Evolutionary conservation across 768 basidiomycete species (phyloP).

Genomic region (Daedaleopsis sinensis): DNA sequence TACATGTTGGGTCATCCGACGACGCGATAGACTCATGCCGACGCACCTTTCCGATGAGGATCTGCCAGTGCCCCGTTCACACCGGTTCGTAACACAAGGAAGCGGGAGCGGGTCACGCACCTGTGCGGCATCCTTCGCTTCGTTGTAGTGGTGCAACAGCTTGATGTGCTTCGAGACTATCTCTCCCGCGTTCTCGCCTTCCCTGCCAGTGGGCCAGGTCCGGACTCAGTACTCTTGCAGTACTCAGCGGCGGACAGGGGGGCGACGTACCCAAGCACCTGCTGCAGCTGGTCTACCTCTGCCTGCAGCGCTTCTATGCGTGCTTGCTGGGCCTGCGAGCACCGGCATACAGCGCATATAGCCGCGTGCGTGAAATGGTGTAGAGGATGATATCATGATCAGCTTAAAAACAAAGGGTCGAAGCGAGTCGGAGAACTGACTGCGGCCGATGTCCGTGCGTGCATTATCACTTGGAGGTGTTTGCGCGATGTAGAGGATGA

Average conservation of each 20-base stretch:
- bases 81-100: too few species aligned
- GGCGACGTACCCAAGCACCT: constrained; percentile 46
- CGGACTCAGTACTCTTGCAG: neutral
- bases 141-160: constrained; percentile 76
- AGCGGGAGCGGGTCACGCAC: constrained; percentile 33
- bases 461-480: constrained; percentile 13
- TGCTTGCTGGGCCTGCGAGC: constrained; percentile 52
- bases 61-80: constrained; percentile 40
- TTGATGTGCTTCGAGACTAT: constrained; percentile 72
- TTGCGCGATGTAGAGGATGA: too few species aligned
- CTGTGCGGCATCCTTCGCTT: constrained; percentile 84
- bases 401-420: too few species aligned
- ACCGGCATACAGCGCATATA: too few species aligned
- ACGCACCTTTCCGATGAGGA: constrained; percentile 73
- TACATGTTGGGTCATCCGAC: constrained; percentile 7
- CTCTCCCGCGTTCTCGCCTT: constrained; percentile 51
- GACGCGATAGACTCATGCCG: neutral
- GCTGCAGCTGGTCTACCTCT: constrained; percentile 52
- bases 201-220: constrained; percentile 27
- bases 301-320: constrained; percentile 49
- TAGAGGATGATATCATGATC: neutral
- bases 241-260: too few species aligned
- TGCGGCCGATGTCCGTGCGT: constrained; percentile 21
- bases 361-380: too few species aligned
- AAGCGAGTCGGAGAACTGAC: constrained; percentile 1